Evolutionary conservation across 768 basidiomycete species (phyloP).

Genomic region (Leccinum subgranulosum): DNA sequence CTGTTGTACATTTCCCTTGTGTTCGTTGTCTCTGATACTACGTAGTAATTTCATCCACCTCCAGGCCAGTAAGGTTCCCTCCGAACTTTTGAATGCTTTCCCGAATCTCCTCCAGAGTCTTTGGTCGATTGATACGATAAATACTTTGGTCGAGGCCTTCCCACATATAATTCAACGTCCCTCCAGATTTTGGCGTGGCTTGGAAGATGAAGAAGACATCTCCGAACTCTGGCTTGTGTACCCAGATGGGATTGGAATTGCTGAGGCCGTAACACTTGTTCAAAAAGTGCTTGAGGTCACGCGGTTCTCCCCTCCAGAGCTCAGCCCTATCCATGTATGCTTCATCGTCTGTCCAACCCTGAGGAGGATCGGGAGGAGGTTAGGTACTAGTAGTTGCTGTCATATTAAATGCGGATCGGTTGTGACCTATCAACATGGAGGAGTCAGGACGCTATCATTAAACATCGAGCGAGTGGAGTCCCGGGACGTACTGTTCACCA

Average conservation of each 20-base stretch:
- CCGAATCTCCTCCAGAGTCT: not conserved
- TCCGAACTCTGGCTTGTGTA: not conserved
- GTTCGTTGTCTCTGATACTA: no score
- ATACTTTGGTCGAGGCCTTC: not conserved
- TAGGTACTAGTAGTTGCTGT: not conserved
- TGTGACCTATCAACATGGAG: not conserved
- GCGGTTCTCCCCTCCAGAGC: not conserved
- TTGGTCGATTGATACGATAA: no score
- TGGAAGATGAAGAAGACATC: slow-evolving; percentile 2
- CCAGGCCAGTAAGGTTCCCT: no score
- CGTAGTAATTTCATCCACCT: no score
- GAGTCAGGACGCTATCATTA: not conserved
- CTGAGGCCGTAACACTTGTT: not conserved
- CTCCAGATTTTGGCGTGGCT: not conserved
- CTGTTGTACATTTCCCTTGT: no score
- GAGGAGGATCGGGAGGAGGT: not conserved
- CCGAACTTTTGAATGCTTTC: not conserved
- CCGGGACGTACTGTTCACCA: not conserved
- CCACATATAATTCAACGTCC: not conserved
- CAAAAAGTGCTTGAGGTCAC: not conserved
- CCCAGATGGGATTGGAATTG: not conserved
- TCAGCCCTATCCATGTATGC: not conserved
- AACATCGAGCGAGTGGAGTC: not conserved
- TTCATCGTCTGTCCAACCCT: slow-evolving; percentile 1
- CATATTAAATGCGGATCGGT: not conserved